Conservation (phyloP, 129 eudicot genomes). For the Smallanthus sonchifolius region DNA sequence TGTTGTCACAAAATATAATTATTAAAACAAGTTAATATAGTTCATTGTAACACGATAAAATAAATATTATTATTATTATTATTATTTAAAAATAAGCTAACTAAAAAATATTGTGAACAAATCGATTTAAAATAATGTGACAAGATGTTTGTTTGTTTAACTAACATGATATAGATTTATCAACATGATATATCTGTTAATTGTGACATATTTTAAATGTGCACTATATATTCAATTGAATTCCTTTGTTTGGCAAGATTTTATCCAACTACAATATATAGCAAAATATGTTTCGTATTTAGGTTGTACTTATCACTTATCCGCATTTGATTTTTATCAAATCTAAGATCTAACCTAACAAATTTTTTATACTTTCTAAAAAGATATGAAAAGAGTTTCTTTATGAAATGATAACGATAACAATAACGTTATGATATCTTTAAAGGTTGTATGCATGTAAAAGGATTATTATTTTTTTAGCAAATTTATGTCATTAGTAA, state of each 20-base stretch:
- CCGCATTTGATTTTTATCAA: background rate
- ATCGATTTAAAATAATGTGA: background rate
- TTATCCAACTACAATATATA: background rate
- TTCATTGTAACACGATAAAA: background rate
- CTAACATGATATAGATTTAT: background rate
- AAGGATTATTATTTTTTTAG: no score
- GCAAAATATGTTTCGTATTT: background rate
- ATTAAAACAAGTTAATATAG: background rate
- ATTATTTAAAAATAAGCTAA: no score
- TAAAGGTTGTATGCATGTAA: background rate
- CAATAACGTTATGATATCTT: background rate
- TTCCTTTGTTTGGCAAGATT: background rate
- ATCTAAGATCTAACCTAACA: background rate
- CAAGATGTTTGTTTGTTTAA: background rate
- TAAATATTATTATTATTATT: no score
- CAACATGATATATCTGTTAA: background rate
- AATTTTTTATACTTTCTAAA: background rate
- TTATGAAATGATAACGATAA: background rate
- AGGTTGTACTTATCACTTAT: background rate
- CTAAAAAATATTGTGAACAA: no score
- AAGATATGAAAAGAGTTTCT: no score
- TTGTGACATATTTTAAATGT: conserved; percentile 18
- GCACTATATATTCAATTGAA: background rate
- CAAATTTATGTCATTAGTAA: background rate
- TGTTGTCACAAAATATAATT: conserved; percentile 25